phyloP scores from a whole-genome alignment of 768 basidiomycete genomes.

The Phanerochaete sordida region DNA sequence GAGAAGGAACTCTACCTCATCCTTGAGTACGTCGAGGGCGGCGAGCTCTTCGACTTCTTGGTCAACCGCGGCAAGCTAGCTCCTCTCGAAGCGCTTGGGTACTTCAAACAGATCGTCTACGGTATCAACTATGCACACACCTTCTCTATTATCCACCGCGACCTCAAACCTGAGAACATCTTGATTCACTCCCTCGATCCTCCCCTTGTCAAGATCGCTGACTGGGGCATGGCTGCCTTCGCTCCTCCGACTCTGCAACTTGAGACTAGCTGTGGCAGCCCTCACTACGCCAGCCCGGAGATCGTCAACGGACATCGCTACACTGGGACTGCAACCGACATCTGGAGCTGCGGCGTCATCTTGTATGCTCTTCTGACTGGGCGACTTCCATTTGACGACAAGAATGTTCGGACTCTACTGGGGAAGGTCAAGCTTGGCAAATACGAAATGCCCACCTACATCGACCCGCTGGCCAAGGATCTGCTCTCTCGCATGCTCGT shows the following conservation, averaged over 20 bases:
- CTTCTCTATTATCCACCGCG: slow-evolving; percentile 96
- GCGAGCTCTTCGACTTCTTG: slow-evolving; percentile 95
- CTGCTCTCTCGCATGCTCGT: slow-evolving; percentile 85
- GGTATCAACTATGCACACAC: slow-evolving; percentile 96
- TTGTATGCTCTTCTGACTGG: slow-evolving; percentile 89
- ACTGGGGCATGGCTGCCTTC: slow-evolving; percentile 98
- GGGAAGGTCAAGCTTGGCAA: slow-evolving; percentile 84
- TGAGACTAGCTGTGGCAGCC: slow-evolving; percentile 94
- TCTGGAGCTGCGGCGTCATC: slow-evolving; percentile 97
- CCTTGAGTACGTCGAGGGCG: slow-evolving; percentile 93
- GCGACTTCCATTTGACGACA: slow-evolving; percentile 91
- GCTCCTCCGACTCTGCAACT: slow-evolving; percentile 81
- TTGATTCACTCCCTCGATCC: slow-evolving; percentile 80
- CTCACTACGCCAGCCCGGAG: slow-evolving; percentile 96
- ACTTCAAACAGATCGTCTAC: slow-evolving; percentile 94
- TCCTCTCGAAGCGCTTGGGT: slow-evolving; percentile 78
- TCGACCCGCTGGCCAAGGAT: slow-evolving; percentile 83
- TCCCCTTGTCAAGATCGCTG: slow-evolving; percentile 90
- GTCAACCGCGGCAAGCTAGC: slow-evolving; percentile 84
- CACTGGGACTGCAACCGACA: slow-evolving; percentile 85
- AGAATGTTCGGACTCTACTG: slow-evolving; percentile 72
- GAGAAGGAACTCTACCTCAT: slow-evolving; percentile 88
- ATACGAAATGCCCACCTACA: slow-evolving; percentile 77
- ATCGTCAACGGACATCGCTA: slow-evolving; percentile 91
- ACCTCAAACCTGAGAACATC: slow-evolving; percentile 97